A percentile compares a stretch with the other conserved stretches of the same genome.
Conservation (phyloP, 176 grass and related monocot genomes). For the Alloteropsis semialata region DNA sequence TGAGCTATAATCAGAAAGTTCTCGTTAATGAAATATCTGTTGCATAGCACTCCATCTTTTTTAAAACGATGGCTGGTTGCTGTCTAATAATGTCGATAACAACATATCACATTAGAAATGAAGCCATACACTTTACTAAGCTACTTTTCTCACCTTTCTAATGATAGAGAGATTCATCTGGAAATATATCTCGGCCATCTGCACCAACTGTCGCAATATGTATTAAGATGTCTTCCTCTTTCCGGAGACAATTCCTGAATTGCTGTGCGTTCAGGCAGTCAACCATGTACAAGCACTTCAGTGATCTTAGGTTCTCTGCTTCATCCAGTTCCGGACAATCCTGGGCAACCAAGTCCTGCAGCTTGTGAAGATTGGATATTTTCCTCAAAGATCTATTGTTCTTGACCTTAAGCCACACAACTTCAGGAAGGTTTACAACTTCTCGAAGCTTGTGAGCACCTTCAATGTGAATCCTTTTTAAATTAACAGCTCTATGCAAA, state of each 20-base stretch:
- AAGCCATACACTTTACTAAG: background rate
- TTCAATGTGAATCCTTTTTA: conserved; percentile 19
- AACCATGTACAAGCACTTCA: background rate
- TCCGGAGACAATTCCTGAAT: background rate
- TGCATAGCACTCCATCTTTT: too few species aligned
- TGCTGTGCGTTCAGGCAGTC: background rate
- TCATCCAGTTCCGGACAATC: conserved; percentile 1
- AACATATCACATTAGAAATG: background rate
- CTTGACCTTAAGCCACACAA: conserved; percentile 23
- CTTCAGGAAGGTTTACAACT: background rate
- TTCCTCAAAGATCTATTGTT: conserved; percentile 15
- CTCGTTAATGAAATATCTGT: too few species aligned
- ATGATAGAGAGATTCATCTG: background rate
- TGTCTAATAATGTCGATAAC: too few species aligned
- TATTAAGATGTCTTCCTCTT: background rate
- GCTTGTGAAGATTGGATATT: background rate
- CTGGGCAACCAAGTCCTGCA: conserved; percentile 21
- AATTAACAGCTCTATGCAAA: background rate
- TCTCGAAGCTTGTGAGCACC: conserved; percentile 1
- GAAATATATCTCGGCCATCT: background rate
- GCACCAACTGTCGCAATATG: background rate
- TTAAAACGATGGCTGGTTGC: too few species aligned
- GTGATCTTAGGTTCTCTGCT: background rate
- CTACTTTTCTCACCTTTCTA: background rate
- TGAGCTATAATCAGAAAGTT: too few species aligned